phyloP scores from a whole-genome alignment of 495 filamentous ascomycete species.

The Aspergillus heteromorphus region DNA sequence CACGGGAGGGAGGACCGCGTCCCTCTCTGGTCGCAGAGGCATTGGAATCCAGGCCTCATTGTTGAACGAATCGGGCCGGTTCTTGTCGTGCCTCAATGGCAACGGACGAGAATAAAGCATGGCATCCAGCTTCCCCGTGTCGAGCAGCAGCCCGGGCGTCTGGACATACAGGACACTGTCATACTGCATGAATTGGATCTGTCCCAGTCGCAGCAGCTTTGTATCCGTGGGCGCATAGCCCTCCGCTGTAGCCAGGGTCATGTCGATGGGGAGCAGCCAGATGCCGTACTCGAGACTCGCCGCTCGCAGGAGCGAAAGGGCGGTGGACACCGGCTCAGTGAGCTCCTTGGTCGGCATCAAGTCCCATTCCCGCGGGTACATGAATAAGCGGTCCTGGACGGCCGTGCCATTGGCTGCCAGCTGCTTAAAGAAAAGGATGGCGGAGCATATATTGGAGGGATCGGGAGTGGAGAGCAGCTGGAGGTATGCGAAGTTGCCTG shows the following conservation, averaged over 20 bases:
- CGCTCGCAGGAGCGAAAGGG: slow-evolving; percentile 31
- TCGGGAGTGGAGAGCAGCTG: slow-evolving; percentile 41
- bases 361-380: slow-evolving; percentile 46
- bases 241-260: slow-evolving; percentile 29
- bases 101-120: slow-evolving; percentile 34
- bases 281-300: slow-evolving; percentile 40
- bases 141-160: slow-evolving; percentile 36
- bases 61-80: slow-evolving; percentile 33
- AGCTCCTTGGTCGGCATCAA: slow-evolving; percentile 20
- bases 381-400: slow-evolving; percentile 44
- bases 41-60: slow-evolving; percentile 43
- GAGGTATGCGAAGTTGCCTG: slow-evolving; percentile 40
- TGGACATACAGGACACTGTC: slow-evolving; percentile 41
- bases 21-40: slow-evolving; percentile 33
- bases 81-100: slow-evolving; percentile 32
- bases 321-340: slow-evolving; percentile 23
- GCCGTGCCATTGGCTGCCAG: slow-evolving; percentile 31
- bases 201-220: slow-evolving; percentile 38
- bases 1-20: slow-evolving; percentile 30
- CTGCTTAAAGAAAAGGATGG: slow-evolving; percentile 41
- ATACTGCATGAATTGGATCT: slow-evolving; percentile 47
- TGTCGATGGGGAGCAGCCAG: slow-evolving; percentile 45
- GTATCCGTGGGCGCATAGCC: slow-evolving; percentile 36
- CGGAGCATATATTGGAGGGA: slow-evolving; percentile 42
- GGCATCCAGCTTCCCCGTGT: slow-evolving; percentile 33